Conservation (phyloP, 148 eudicot species). For the Pouteria glomerata region DNA sequence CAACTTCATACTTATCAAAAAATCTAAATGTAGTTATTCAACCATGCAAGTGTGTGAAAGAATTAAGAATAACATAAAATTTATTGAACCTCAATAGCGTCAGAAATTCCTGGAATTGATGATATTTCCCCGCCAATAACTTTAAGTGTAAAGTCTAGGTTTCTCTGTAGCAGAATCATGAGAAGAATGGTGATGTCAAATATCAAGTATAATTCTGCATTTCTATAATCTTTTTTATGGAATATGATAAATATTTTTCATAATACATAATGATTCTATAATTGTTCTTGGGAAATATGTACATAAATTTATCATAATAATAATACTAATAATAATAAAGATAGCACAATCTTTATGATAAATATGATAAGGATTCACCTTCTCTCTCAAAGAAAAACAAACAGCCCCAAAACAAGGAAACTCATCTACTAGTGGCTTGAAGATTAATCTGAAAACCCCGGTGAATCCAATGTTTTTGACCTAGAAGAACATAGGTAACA, state of each 20-base stretch:
- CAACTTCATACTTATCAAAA: too few relatives aligned
- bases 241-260: too few relatives aligned
- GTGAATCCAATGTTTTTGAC: constrained; percentile 79
- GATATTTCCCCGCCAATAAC: constrained; percentile 81
- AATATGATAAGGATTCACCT: constrained; percentile 39
- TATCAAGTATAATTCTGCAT: background rate
- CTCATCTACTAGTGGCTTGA: constrained; percentile 75
- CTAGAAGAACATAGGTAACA: constrained; percentile 25
- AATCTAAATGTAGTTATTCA: background rate
- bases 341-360: background rate
- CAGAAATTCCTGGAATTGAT: constrained; percentile 78
- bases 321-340: background rate
- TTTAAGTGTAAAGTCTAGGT: constrained; percentile 74
- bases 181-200: background rate
- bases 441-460: constrained; percentile 75
- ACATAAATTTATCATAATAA: background rate
- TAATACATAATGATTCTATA: too few relatives aligned
- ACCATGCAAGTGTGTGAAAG: background rate
- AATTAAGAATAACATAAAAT: background rate
- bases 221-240: too few relatives aligned
- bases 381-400: constrained; percentile 63
- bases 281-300: too few relatives aligned
- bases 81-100: constrained; percentile 60
- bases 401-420: constrained; percentile 85
- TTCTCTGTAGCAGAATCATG: constrained; percentile 39